These are phyloP conservation scores for Umbelopsis sp. DNA, from an alignment of 192 early-diverging fungal species.

Conservation along the genomic window DNA sequence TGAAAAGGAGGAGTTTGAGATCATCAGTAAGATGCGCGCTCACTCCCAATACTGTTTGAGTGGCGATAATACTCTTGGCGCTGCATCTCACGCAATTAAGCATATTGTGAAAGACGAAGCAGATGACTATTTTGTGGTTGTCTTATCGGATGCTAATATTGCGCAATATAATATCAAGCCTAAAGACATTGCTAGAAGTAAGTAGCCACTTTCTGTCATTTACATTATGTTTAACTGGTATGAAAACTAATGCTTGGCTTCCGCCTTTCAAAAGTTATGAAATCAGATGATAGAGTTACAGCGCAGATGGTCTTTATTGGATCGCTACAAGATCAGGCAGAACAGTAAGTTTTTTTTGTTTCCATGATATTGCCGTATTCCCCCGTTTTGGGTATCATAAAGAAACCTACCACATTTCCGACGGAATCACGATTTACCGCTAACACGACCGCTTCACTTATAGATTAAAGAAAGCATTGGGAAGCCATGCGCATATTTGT, in stretches of 20 bases:
- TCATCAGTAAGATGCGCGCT: conserved; percentile 71
- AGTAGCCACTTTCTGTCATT: background rate
- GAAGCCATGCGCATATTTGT: conserved; percentile 58
- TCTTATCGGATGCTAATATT: conserved; percentile 83
- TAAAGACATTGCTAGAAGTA: conserved; percentile 61
- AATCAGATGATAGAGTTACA: conserved; percentile 71
- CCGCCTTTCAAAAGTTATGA: conserved; percentile 48
- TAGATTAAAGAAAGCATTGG: conserved; percentile 52
- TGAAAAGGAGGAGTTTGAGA: conserved; percentile 73
- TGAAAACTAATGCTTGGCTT: background rate
- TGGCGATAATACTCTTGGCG: conserved; percentile 77
- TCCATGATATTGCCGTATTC: no score
- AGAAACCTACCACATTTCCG: no score
- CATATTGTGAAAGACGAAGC: conserved; percentile 72
- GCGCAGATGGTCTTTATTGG: conserved; percentile 82
- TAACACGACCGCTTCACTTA: background rate
- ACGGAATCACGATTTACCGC: no score
- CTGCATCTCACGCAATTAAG: conserved; percentile 64
- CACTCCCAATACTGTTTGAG: conserved; percentile 82
- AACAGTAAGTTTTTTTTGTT: conserved; percentile 40
- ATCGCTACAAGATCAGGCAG: conserved; percentile 74
- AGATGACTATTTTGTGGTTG: conserved; percentile 79
- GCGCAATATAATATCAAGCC: conserved; percentile 79
- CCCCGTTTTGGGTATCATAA: no score
- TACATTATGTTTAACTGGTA: background rate